phyloP scores from a whole-genome alignment of 225 moss, liverwort and hornwort species.

The Physcomitrium patens region DNA sequence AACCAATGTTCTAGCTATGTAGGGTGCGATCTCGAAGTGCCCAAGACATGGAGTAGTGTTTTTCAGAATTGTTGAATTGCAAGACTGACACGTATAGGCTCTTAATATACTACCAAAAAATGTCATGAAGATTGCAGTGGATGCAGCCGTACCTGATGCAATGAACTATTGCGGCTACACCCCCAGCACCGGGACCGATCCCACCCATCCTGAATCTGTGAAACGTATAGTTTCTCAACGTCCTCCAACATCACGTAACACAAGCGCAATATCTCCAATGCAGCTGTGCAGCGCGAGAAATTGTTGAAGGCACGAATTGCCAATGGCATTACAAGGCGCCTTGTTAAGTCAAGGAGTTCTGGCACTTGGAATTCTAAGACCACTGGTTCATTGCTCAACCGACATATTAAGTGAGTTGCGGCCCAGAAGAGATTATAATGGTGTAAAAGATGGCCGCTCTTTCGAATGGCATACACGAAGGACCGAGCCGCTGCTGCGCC shows the following conservation, averaged over 20 bases:
- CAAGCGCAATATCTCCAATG: constrained; percentile 45
- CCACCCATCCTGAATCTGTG: constrained; percentile 51
- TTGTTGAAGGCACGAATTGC: constrained; percentile 47
- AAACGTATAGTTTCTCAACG: constrained; percentile 52
- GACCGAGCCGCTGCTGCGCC: constrained; percentile 41
- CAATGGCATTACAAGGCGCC: constrained; percentile 47
- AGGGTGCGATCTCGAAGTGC: no score
- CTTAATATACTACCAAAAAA: no score
- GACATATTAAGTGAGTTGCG: constrained; percentile 45
- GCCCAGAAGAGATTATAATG: constrained; percentile 55
- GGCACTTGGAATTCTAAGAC: constrained; percentile 46
- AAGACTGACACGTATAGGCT: neutral
- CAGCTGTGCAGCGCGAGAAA: constrained; percentile 49
- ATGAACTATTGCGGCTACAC: constrained; percentile 12
- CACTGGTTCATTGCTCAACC: constrained; percentile 36
- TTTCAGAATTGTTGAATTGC: no score
- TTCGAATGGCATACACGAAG: constrained; percentile 49
- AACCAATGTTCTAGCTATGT: no score
- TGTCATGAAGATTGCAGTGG: neutral
- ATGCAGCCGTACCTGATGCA: constrained; percentile 25
- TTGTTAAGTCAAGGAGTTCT: constrained; percentile 46
- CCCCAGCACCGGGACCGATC: constrained; percentile 47
- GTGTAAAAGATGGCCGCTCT: constrained; percentile 28
- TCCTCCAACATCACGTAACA: constrained; percentile 53
- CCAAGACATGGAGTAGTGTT: no score